Evolutionary conservation across 2,329 filamentous ascomycete genomes (phyloP).

Genomic region (Daldinia sp.): DNA sequence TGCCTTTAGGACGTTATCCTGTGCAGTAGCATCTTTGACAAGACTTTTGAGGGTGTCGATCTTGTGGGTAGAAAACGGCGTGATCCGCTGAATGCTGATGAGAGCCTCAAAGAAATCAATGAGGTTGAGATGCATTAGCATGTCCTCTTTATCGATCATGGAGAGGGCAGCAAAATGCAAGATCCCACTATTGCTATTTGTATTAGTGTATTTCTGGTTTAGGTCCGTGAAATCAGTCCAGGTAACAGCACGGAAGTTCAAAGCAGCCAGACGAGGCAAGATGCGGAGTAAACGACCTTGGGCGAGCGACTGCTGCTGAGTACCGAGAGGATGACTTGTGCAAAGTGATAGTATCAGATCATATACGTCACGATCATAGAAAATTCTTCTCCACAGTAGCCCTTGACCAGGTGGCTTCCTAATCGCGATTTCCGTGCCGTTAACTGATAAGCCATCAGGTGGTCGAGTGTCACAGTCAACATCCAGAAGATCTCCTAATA

Average conservation of each 20-base stretch:
- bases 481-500: constrained; percentile 67
- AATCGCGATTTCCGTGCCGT: constrained; percentile 54
- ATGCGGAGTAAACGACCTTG: constrained; percentile 66
- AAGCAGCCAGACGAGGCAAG: constrained; percentile 62
- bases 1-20: constrained; percentile 55
- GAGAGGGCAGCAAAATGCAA: constrained; percentile 64
- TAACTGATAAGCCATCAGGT: constrained; percentile 47
- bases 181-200: constrained; percentile 54
- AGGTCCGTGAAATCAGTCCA: constrained; percentile 55
- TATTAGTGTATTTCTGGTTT: constrained; percentile 45
- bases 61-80: constrained; percentile 54
- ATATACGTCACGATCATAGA: constrained; percentile 61
- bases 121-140: constrained; percentile 63
- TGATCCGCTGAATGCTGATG: constrained; percentile 61
- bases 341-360: constrained; percentile 58
- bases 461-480: constrained; percentile 62
- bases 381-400: constrained; percentile 65
- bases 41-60: constrained; percentile 56
- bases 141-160: constrained; percentile 64
- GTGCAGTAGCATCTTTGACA: constrained; percentile 56
- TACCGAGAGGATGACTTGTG: constrained; percentile 46
- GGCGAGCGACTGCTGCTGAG: constrained; percentile 61
- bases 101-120: constrained; percentile 67
- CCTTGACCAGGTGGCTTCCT: constrained; percentile 62
- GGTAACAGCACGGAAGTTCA: constrained; percentile 59